Percentiles rank a stretch among this genome's conserved stretches.
phyloP scores from a whole-genome alignment of 108 stramenopile genomes.

The Ochromonas danica region DNA sequence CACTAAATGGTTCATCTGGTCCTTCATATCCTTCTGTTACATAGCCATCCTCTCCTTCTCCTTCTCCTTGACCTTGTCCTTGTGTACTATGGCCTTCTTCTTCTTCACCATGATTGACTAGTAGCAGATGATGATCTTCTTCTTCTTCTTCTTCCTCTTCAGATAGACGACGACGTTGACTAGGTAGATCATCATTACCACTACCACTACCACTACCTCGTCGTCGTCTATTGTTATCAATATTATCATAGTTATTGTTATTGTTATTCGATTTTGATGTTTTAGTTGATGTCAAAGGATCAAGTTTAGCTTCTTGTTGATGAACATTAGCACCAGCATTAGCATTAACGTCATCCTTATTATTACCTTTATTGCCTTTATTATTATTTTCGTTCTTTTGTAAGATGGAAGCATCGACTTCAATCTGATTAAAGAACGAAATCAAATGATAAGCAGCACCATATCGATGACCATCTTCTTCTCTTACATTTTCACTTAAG shows the following conservation, averaged over 20 bases:
- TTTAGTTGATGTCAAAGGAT: too few relatives aligned
- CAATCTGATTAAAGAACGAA: slow-evolving; percentile 28
- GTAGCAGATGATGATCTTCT: not conserved
- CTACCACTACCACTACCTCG: too few relatives aligned
- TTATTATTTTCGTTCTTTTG: not conserved
- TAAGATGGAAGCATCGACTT: not conserved
- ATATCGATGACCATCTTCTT: too few relatives aligned
- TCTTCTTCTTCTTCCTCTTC: not conserved
- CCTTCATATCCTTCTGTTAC: not conserved
- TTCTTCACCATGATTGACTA: not conserved
- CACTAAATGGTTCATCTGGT: not conserved
- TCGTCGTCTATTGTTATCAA: too few relatives aligned
- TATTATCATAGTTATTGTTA: not conserved
- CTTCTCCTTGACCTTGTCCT: not conserved
- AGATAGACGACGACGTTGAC: too few relatives aligned
- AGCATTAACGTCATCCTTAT: not conserved
- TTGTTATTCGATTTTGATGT: not conserved
- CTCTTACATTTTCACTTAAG: too few relatives aligned
- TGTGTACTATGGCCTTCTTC: not conserved
- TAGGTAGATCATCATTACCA: too few relatives aligned
- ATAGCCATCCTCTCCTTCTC: not conserved
- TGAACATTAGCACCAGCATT: not conserved
- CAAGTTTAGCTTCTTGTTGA: not conserved
- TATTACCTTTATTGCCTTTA: not conserved
- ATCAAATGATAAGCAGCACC: not conserved